Conservation (phyloP, 495 filamentous ascomycete species). For the Hyphodiscus hymeniophilus region DNA sequence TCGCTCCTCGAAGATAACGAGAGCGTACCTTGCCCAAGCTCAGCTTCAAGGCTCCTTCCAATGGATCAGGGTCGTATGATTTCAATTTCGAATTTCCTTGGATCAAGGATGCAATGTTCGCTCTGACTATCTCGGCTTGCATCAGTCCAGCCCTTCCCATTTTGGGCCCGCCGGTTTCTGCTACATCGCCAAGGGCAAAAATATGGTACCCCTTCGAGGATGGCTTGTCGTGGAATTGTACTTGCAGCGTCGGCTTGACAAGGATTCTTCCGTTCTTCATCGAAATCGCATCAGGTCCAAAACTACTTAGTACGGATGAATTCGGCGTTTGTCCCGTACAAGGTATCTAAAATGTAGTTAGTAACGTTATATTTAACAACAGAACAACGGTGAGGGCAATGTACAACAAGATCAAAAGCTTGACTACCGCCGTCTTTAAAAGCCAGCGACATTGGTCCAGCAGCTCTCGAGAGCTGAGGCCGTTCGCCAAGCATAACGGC, state of each 20-base stretch:
- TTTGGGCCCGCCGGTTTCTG: conserved; percentile 45
- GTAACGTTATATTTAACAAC: background rate
- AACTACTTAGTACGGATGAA: conserved; percentile 33
- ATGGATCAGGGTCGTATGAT: background rate
- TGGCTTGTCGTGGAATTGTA: conserved; percentile 31
- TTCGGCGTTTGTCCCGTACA: conserved; percentile 53
- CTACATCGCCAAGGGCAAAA: conserved; percentile 55
- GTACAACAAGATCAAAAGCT: conserved; percentile 33
- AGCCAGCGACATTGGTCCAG: conserved; percentile 13
- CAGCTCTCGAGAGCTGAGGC: conserved; percentile 15
- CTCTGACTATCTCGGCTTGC: conserved; percentile 43
- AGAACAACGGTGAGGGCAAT: conserved; percentile 8
- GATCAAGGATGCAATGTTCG: conserved; percentile 45
- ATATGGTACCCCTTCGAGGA: conserved; percentile 21
- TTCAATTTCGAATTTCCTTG: conserved; percentile 8
- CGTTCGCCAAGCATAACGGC: conserved; percentile 33
- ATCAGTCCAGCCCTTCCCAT: conserved; percentile 43
- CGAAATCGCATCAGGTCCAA: background rate
- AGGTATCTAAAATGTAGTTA: conserved; percentile 30
- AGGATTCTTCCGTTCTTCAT: background rate
- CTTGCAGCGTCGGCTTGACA: conserved; percentile 48
- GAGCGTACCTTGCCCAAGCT: too few relatives aligned
- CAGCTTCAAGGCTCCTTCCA: background rate
- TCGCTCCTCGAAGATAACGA: too few relatives aligned
- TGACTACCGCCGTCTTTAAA: conserved; percentile 26